Evolutionary conservation across 768 basidiomycete species (phyloP).

Genomic region (Tulasnella sp.): DNA sequence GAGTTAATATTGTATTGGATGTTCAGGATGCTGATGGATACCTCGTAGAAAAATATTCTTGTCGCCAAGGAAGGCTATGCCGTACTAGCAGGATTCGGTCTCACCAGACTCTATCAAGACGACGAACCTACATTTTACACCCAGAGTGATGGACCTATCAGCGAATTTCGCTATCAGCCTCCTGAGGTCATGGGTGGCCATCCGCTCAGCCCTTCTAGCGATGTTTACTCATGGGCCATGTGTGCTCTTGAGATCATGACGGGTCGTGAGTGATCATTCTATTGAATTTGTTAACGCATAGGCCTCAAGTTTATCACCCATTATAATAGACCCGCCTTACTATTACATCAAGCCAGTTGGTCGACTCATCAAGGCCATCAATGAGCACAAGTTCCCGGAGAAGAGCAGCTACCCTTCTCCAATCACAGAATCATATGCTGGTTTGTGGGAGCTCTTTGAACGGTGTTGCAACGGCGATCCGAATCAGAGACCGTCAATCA

Average conservation of each 20-base stretch:
- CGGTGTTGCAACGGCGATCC: background rate
- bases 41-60: conserved; percentile 12
- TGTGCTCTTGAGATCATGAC: conserved; percentile 11
- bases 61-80: background rate
- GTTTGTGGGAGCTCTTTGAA: background rate
- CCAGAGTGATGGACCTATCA: background rate
- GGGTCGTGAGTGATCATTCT: background rate
- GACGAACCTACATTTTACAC: background rate
- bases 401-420: too few species aligned
- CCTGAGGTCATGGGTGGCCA: background rate
- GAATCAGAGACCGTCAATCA: background rate
- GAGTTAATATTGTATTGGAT: too few species aligned
- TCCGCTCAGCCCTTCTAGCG: background rate
- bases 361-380: background rate
- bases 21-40: too few species aligned
- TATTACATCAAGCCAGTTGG: background rate
- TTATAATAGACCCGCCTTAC: background rate
- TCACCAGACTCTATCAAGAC: background rate
- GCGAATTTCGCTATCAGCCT: background rate
- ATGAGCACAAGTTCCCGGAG: background rate
- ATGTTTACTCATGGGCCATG: conserved; percentile 15
- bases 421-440: background rate
- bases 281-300: too few species aligned
- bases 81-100: conserved; percentile 3
- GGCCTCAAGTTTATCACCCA: background rate